These are phyloP conservation scores for Protomyces arabidopsidicola DNA, from an alignment of 1,139 yeast species.

Conservation along the genomic window DNA sequence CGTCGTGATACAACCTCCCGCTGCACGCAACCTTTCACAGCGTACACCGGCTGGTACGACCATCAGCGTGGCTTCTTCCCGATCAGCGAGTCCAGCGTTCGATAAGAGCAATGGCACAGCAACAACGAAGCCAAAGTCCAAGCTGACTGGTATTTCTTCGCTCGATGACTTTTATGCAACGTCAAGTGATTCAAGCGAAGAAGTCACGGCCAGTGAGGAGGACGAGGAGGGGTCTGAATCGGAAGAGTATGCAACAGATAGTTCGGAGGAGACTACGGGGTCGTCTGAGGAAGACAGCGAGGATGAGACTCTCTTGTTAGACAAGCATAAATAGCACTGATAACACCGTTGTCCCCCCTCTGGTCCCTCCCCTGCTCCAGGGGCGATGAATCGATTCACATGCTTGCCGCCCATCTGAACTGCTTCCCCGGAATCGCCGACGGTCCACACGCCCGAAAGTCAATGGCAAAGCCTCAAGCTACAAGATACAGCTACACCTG, in stretches of 20 bases:
- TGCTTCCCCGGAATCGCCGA: too few relatives aligned
- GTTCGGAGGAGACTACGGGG: slow-evolving; percentile 37
- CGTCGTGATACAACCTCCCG: slow-evolving; percentile 14
- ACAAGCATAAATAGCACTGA: neutral
- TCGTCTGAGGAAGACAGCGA: slow-evolving; percentile 38
- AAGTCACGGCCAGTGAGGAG: neutral
- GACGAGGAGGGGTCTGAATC: slow-evolving; percentile 16
- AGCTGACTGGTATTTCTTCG: slow-evolving; percentile 33
- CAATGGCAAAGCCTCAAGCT: too few relatives aligned
- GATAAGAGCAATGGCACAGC: slow-evolving; percentile 9
- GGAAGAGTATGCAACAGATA: slow-evolving; percentile 13
- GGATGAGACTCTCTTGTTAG: neutral
- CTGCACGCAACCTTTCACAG: slow-evolving; percentile 9
- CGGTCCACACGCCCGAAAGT: too few relatives aligned
- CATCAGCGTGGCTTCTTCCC: slow-evolving; percentile 1
- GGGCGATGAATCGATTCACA: too few relatives aligned
- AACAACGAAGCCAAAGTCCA: slow-evolving; percentile 26
- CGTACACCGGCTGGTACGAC: slow-evolving; percentile 7
- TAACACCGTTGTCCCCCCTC: too few relatives aligned
- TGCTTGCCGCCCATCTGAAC: too few relatives aligned
- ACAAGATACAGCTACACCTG: too few relatives aligned
- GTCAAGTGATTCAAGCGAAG: slow-evolving; percentile 36
- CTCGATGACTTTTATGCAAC: slow-evolving; percentile 57
- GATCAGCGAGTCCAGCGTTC: slow-evolving; percentile 15
- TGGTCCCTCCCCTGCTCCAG: too few relatives aligned